Evolutionary conservation across 1,139 yeast genomes (phyloP), one percentile per base, ranked within the genome.

Genomic region (Pichia sp.): DNA sequence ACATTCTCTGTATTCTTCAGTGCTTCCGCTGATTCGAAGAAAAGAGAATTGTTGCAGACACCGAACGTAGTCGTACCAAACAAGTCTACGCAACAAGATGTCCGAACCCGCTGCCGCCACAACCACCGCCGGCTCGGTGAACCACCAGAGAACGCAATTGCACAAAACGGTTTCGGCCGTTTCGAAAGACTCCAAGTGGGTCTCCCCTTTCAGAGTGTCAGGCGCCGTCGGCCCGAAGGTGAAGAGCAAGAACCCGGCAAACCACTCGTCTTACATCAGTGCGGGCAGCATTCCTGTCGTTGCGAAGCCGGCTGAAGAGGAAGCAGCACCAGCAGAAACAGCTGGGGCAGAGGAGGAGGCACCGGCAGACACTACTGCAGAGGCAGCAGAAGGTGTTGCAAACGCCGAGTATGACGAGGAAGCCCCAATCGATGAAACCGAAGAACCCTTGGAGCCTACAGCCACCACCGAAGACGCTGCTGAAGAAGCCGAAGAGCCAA

Each of bases 191-290:
- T 49, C 64, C 31, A 68, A 72, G 30, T 80, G 84, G 84, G 75
- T 76, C 11, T 78, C 84, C 6, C 84, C 84, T 8, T 80, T 80
- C 59, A 75, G 84, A 67, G 53, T 58, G 2, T 19, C 45, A 1
- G 51, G 45, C 23, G 34, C 49, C 4, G 32, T 53, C 56, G 54
- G 56, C 60, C 68, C 54, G 52, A 53, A 51, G 16, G 15, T 45
- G 5, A 48, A 48, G 40, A 16, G 49, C 10, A 56, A 51, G 42
- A 42, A 52, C 15, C 38, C 44, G 40, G 48, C 54, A 30, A 51
- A 53, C 36, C 38, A 46, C 15, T 43, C 53, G 42, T 46, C 58
- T 41, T 50, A 68, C 68, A 42, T 65, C 75, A 49, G 71, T 66
- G 56, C 52, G 5, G 57, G 53, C 11, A 45, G 38, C 45, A 15